Conservation (phyloP, 2,329 filamentous ascomycete genomes). For the Periconia digitata region DNA sequence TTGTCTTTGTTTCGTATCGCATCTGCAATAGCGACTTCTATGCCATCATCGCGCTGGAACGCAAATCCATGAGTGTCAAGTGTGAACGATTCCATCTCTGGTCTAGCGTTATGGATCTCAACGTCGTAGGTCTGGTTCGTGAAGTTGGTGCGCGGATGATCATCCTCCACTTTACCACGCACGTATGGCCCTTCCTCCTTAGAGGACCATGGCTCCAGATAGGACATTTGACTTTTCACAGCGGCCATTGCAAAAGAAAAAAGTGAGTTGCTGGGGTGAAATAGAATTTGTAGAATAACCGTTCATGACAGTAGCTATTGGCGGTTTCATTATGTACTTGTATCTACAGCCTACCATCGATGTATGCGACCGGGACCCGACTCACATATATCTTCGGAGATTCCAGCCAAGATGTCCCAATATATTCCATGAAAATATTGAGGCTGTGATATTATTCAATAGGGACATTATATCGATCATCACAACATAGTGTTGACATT, state of each 20-base stretch:
- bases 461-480: too few relatives aligned
- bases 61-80: constrained; percentile 18
- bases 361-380: too few relatives aligned
- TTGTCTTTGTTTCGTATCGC: constrained; percentile 6
- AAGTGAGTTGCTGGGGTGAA: too few relatives aligned
- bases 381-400: too few relatives aligned
- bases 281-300: too few relatives aligned
- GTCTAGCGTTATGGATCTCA: constrained; percentile 4
- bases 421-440: too few relatives aligned
- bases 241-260: not conserved
- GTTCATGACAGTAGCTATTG: too few relatives aligned
- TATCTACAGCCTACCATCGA: too few relatives aligned
- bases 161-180: constrained; percentile 3
- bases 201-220: constrained; percentile 15
- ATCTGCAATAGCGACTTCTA: not conserved
- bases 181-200: constrained; percentile 8
- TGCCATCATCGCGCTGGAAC: constrained; percentile 6
- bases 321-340: too few relatives aligned
- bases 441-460: too few relatives aligned
- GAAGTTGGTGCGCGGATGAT: constrained; percentile 4
- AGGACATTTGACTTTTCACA: constrained; percentile 5
- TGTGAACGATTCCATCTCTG: constrained; percentile 4
- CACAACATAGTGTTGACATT: too few relatives aligned
- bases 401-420: too few relatives aligned
- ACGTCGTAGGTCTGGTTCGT: not conserved